These are phyloP conservation scores for Myxozyma mucilagina DNA, from an alignment of 805 yeast genomes.

Conservation along the genomic window DNA sequence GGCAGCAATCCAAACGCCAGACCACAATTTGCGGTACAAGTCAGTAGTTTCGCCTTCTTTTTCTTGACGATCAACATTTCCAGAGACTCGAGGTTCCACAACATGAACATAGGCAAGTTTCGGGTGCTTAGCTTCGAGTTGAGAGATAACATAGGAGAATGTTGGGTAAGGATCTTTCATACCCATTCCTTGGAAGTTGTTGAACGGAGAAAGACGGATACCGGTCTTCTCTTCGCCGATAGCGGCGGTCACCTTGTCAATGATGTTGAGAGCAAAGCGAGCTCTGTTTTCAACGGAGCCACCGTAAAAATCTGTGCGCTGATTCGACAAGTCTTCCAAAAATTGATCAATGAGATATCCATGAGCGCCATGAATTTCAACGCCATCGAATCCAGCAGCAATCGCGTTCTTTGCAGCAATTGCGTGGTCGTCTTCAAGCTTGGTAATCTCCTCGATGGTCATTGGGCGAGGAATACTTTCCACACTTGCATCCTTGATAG, in stretches of 20 bases:
- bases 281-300: conserved; percentile 61
- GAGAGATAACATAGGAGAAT: conserved; percentile 46
- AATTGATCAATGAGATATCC: conserved; percentile 58
- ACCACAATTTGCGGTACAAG: conserved; percentile 17
- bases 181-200: conserved; percentile 38
- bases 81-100: conserved; percentile 50
- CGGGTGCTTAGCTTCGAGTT: conserved; percentile 45
- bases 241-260: conserved; percentile 53
- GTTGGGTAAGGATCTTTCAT: conserved; percentile 42
- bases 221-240: conserved; percentile 50
- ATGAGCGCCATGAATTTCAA: conserved; percentile 66
- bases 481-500: conserved; percentile 9
- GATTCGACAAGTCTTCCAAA: conserved; percentile 48
- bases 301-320: conserved; percentile 62
- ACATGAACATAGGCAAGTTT: conserved; percentile 47
- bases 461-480: background rate
- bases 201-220: conserved; percentile 46
- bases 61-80: conserved; percentile 21
- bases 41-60: conserved; percentile 11
- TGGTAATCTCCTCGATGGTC: conserved; percentile 48
- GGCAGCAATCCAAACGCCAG: conserved; percentile 31
- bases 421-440: conserved; percentile 49
- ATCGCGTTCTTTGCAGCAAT: conserved; percentile 55
- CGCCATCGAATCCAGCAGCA: conserved; percentile 59
- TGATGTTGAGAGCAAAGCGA: conserved; percentile 53